Conservation (phyloP, 106 monocot genomes). For the Posidonia australis region DNA sequence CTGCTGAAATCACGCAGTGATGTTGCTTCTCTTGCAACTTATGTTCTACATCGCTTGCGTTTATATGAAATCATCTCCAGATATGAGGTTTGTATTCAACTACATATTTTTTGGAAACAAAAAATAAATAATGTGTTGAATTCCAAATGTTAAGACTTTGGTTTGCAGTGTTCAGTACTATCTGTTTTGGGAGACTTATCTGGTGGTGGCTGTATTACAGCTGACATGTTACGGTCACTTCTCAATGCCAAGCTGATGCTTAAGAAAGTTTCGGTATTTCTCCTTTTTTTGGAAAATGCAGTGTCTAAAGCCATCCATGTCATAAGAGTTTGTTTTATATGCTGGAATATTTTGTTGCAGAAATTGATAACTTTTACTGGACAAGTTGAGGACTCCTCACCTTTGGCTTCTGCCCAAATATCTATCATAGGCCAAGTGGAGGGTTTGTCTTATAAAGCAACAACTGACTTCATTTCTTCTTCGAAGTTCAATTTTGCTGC, state of each 20-base stretch:
- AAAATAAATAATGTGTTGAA: background rate
- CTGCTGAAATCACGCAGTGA: slow-evolving; percentile 72
- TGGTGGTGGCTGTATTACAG: slow-evolving; percentile 12
- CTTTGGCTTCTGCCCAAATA: slow-evolving; percentile 23
- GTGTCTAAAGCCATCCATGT: background rate
- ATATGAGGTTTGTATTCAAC: slow-evolving; percentile 63
- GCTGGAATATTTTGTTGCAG: slow-evolving; percentile 37
- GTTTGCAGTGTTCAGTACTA: slow-evolving; percentile 61
- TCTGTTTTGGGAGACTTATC: slow-evolving; percentile 34
- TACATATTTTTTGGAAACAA: background rate
- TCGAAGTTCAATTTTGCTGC: slow-evolving; percentile 61
- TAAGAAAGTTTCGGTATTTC: slow-evolving; percentile 54
- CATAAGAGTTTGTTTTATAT: background rate
- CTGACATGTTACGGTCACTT: slow-evolving; percentile 39
- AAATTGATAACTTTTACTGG: slow-evolving; percentile 53
- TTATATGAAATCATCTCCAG: slow-evolving; percentile 58
- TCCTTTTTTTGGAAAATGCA: background rate
- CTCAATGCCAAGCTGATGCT: slow-evolving; percentile 49
- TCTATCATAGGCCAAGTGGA: slow-evolving; percentile 32
- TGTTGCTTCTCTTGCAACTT: slow-evolving; percentile 68
- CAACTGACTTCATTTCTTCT: slow-evolving; percentile 44
- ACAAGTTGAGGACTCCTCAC: slow-evolving; percentile 74
- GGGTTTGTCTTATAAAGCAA: slow-evolving; percentile 54
- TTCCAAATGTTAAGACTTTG: background rate
- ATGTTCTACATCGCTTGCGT: slow-evolving; percentile 71